Percentiles rank a stretch among this genome's conserved stretches.
phyloP scores from a whole-genome alignment of 345 rosid genomes.

The Erodium maritimum region DNA sequence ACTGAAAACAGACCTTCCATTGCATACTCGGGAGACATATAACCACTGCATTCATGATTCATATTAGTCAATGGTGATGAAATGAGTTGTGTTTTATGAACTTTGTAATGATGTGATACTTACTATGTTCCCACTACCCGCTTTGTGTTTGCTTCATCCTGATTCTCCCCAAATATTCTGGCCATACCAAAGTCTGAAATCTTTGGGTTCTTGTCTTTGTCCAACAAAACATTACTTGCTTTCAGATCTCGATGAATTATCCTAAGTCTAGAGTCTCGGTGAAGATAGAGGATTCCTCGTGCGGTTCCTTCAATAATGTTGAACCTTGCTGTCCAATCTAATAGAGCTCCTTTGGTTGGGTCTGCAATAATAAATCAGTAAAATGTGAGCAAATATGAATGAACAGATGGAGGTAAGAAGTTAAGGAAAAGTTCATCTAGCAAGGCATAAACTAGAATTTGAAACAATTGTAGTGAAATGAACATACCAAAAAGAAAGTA shows the following conservation, averaged over 20 bases:
- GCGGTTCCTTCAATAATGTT: too few relatives aligned
- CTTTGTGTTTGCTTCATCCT: conserved; percentile 44
- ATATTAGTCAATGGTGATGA: not conserved
- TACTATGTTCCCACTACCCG: conserved; percentile 63
- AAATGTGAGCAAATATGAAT: too few relatives aligned
- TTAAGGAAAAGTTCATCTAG: too few relatives aligned
- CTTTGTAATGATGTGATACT: too few relatives aligned
- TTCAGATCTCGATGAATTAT: conserved; percentile 32
- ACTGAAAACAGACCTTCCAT: not conserved
- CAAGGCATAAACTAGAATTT: too few relatives aligned
- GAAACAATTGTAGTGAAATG: too few relatives aligned
- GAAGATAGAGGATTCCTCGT: conserved; percentile 62
- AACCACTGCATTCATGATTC: conserved; percentile 11
- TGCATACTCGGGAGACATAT: conserved; percentile 13
- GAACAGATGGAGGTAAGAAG: too few relatives aligned
- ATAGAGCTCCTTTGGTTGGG: too few relatives aligned
- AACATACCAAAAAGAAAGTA: too few relatives aligned
- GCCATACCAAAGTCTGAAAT: conserved; percentile 78
- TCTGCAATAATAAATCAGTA: too few relatives aligned
- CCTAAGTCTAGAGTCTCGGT: conserved; percentile 55
- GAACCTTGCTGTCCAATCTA: too few relatives aligned
- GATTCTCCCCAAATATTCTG: conserved; percentile 39
- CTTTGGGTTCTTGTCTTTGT: conserved; percentile 60
- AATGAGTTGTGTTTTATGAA: not conserved
- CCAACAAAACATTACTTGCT: conserved; percentile 58